phyloP scores from a whole-genome alignment of 495 filamentous ascomycete species.

The Penicillium nucicola region DNA sequence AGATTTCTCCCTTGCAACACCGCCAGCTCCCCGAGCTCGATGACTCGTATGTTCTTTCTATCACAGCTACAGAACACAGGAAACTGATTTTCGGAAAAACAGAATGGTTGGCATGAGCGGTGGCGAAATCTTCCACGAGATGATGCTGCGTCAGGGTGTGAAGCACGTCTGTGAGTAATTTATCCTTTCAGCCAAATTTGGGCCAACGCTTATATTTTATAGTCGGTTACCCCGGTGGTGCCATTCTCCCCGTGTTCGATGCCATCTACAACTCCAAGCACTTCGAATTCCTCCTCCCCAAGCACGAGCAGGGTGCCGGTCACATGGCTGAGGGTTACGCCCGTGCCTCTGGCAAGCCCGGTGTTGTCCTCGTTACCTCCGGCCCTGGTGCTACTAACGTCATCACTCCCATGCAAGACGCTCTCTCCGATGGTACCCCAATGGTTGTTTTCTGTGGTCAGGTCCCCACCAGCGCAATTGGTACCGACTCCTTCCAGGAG shows the following conservation, averaged over 20 bases:
- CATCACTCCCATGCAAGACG: slow-evolving; percentile 62
- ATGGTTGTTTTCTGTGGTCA: slow-evolving; percentile 64
- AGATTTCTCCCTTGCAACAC: slow-evolving; percentile 70
- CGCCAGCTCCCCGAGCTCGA: slow-evolving; percentile 65
- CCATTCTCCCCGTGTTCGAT: slow-evolving; percentile 55
- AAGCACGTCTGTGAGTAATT: slow-evolving; percentile 81
- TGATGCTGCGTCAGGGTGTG: slow-evolving; percentile 91
- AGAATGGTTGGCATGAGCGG: slow-evolving; percentile 92
- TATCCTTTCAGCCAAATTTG: slow-evolving; percentile 1
- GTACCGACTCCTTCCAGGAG: slow-evolving; percentile 63
- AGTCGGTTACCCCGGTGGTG: slow-evolving; percentile 41
- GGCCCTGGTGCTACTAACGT: slow-evolving; percentile 63
- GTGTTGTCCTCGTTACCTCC: slow-evolving; percentile 64
- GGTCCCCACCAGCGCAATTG: slow-evolving; percentile 54
- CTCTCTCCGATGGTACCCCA: slow-evolving; percentile 59
- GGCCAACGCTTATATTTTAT: slow-evolving; percentile 4
- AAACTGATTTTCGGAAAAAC: slow-evolving; percentile 27
- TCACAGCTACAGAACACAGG: not conserved
- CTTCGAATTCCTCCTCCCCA: slow-evolving; percentile 61
- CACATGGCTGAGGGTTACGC: slow-evolving; percentile 68
- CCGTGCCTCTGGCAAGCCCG: slow-evolving; percentile 57
- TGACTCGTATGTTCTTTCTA: slow-evolving; percentile 50
- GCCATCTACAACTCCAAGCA: slow-evolving; percentile 61
- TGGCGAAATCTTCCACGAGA: slow-evolving; percentile 97
- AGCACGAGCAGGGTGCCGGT: slow-evolving; percentile 63